Evolutionary conservation across 1,284 basidiomycete genomes (phyloP), one percentile per base, ranked within the genome.

Genomic region (Prillingera fragicola): DNA sequence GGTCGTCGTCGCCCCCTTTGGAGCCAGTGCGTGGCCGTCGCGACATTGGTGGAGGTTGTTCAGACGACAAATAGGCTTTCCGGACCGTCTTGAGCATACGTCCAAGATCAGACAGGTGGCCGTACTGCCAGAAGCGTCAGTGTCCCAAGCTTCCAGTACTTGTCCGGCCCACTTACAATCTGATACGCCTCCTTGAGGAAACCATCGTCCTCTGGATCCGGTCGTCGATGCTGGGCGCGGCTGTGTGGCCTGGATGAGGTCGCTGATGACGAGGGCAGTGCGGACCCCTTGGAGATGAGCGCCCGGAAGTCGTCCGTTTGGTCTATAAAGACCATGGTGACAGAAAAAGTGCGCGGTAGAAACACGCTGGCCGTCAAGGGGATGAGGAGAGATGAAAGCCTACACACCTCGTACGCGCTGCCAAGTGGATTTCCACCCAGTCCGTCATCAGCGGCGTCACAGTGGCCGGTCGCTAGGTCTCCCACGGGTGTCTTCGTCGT

Each of bases 151-250:
- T 26, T 36, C 21, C 7, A n/a, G 7, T 33, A 41, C 8, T n/a
- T n/a, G 38, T n/a, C 18, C 15, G 41, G 17, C 5, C 2, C 2
- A 60, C 66, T 40, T 26, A 70, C 70, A 47, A 72, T 70, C 38
- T 61, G 59, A 45, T 72, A 70, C 14, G 67, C 67, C 46, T 71
- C 68, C 23, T 61, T 63, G 31, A 72, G 49, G 39, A 72, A 72
- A n/a, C 60, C 61, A 28, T 59, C 62, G n/a, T 53, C 44, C 21
- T 50, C 49, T 27, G 56, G 58, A 13, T 49, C 61, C 23, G 52
- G 58, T 10, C 42, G 36, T 28, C 43, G 50, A 17, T 38, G 27
- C 18, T 40, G 19, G 25, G 22, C 17, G 21, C 41, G 54, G 45
- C 38, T 46, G 45, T 37, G 49, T 45, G 48, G 57, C 45, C 53